Conservation (phyloP, 768 basidiomycete genomes). For the Rickenella mellea region DNA sequence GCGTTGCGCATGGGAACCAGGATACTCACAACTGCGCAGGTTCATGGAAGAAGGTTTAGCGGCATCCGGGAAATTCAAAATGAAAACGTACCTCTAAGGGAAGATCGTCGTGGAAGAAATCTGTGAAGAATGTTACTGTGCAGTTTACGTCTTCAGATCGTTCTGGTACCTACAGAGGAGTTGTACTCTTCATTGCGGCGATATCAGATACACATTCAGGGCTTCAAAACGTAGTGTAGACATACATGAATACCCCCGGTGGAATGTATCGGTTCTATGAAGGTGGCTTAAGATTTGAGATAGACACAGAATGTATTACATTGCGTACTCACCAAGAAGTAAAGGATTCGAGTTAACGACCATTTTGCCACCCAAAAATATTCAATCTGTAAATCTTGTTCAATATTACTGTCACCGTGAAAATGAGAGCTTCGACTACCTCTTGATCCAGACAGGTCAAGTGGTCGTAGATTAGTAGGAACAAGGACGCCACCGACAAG, state of each 20-base stretch:
- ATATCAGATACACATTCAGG: too few species aligned
- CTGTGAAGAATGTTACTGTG: neutral
- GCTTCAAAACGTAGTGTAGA: neutral
- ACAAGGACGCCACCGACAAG: neutral
- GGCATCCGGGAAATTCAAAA: neutral
- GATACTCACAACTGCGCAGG: neutral
- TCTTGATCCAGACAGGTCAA: neutral
- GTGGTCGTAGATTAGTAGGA: neutral
- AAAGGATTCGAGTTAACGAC: neutral
- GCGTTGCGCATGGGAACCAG: neutral
- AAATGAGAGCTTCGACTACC: too few species aligned
- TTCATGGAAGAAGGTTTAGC: neutral
- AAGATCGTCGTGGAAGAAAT: neutral
- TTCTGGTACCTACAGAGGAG: too few species aligned
- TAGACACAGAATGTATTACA: neutral
- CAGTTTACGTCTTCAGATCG: neutral
- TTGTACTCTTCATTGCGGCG: too few species aligned
- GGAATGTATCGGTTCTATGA: neutral
- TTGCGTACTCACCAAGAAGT: neutral
- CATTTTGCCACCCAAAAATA: neutral
- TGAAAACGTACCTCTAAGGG: neutral
- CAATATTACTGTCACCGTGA: neutral
- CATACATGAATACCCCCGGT: neutral
- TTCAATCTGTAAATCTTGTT: neutral
- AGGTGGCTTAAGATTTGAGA: neutral